phyloP scores from a whole-genome alignment of 192 early-diverging fungal genomes.

The Pilobolus umbonatus region DNA sequence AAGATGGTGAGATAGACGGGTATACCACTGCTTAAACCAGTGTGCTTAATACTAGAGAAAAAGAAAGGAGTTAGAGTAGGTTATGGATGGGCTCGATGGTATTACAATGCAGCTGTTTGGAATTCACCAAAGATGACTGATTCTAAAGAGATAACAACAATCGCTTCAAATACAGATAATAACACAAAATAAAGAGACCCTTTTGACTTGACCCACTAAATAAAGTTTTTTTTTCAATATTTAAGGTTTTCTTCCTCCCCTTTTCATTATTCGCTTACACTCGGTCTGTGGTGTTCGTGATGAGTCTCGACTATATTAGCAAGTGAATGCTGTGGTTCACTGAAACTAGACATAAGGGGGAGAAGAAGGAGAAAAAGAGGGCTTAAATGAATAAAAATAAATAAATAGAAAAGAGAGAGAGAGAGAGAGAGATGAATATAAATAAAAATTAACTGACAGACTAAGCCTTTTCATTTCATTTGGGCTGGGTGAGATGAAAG shows the following conservation, averaged over 20 bases:
- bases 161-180: conserved; percentile 45
- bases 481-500: no score
- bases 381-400: no score
- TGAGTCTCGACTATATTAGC: conserved; percentile 4
- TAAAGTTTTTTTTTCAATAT: not conserved
- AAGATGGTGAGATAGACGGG: conserved; percentile 73
- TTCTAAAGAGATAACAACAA: conserved; percentile 51
- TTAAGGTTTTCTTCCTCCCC: not conserved
- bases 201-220: conserved; percentile 11
- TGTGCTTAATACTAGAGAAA: not conserved
- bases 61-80: conserved; percentile 12
- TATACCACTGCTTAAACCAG: conserved; percentile 36
- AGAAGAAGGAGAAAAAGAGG: no score
- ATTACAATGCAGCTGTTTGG: not conserved
- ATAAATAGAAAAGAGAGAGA: no score
- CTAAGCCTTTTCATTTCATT: no score
- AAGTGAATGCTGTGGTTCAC: not conserved
- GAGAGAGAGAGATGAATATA: no score
- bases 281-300: not conserved
- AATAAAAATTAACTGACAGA: no score
- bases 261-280: conserved; percentile 2
- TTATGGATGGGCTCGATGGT: not conserved
- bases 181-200: conserved; percentile 29
- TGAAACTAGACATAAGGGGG: no score
- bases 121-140: conserved; percentile 41